These are phyloP conservation scores for Cutaneotrichosporon cavernicola DNA, from an alignment of 1,284 basidiomycete species.

Conservation along the genomic window DNA sequence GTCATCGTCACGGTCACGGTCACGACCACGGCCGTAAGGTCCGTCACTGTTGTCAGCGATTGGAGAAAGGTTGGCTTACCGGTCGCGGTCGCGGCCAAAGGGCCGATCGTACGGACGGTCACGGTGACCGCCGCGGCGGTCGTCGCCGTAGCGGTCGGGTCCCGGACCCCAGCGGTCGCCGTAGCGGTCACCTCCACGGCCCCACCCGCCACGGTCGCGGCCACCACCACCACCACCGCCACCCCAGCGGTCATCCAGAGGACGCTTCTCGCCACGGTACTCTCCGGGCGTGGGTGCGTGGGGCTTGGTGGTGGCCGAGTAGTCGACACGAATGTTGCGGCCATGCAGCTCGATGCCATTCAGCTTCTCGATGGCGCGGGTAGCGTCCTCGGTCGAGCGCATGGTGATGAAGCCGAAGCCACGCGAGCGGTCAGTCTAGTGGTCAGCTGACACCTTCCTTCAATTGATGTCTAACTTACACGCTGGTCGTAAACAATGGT, in stretches of 20 bases:
- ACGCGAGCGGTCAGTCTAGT: constrained; percentile 87
- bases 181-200: constrained; percentile 24
- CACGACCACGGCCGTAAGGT: constrained; percentile 6
- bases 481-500: constrained; percentile 98
- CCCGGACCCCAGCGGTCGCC: constrained; percentile 37
- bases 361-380: constrained; percentile 80
- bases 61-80: constrained; percentile 13
- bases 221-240: constrained; percentile 43
- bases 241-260: constrained; percentile 53
- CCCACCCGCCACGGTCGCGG: constrained; percentile 44
- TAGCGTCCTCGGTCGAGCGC: constrained; percentile 80
- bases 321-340: constrained; percentile 93
- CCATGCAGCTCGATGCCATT: constrained; percentile 95
- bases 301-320: constrained; percentile 86
- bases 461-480: constrained; percentile 57
- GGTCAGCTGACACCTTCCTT: constrained; percentile 6
- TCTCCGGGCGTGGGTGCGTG: constrained; percentile 96
- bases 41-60: constrained; percentile 15
- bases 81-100: constrained; percentile 19
- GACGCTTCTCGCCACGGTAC: constrained; percentile 89
- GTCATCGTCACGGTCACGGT: constrained; percentile 35
- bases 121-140: constrained; percentile 21
- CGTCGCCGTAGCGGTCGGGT: constrained; percentile 25
- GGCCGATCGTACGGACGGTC: constrained; percentile 55
- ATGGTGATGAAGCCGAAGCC: constrained; percentile 98